Base-by-base conservation (phyloP, 768 basidiomycete genomes). In the Leccinum variicolor region DNA sequence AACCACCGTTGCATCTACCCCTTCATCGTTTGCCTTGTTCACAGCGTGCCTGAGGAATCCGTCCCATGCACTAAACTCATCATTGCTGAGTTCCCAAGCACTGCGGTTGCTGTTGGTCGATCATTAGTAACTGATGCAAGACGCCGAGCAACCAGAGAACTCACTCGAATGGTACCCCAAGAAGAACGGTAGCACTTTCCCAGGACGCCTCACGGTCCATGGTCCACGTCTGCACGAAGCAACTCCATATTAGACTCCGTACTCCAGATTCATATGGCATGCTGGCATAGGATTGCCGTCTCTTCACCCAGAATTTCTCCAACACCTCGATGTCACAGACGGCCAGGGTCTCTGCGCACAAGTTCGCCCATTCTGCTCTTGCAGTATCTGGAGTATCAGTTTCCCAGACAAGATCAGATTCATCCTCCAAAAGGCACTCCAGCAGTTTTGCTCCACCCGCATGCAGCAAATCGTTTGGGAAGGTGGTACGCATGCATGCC, bases 151-250 rank as follows among this genome's bases (percentile, higher is more conserved):
- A 51, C n/a, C 58, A 64, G 50, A 52, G 53, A 21, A 78, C 81
- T 69, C 66, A 84, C 85, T 75, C 72, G 62, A 90, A 92, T 6
- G 89, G 90, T 52, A 83, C 75, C 28, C 78, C 78, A 23, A 90
- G 75, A 17, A 82, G 68, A 21, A 80, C 66, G 15, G 80, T 70
- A 19, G 79, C 79, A 14, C 79, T 78, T 58, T 86, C 83, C 84
- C 84, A 89, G 19, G 68, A 72, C 1, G 75, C 76, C 15, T 76
- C 74, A 3, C 62, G 62, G 50, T 78, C 75, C 14, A 74, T 73
- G 53, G 68, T 73, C 88, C 90, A 92, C 19, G 75, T 75, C 55
- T 82, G 76, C 21, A 79, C 73, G 62, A 84, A 85, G 23, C 71
- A 71, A 28, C 74, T 70, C 90, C 90, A 92, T 7, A 87, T 78